Evolutionary conservation across 1,284 basidiomycete species (phyloP).

Genomic region (Cryptococcus hybrid): DNA sequence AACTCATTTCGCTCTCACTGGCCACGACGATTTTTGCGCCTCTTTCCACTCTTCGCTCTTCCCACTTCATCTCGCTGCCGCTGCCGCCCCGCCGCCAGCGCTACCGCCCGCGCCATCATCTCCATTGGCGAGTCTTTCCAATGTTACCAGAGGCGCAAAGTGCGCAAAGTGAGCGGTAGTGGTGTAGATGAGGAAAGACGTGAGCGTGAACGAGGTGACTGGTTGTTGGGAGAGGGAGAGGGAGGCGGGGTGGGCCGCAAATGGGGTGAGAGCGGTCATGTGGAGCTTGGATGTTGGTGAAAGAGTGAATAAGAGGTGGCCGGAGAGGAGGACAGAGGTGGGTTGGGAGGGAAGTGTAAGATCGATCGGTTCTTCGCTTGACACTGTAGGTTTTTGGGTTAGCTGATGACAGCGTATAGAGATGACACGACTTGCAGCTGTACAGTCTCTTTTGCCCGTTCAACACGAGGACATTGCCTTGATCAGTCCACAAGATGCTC

Average conservation of each 20-base stretch:
- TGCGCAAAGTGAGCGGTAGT: slow-evolving; percentile 77
- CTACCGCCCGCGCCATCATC: slow-evolving; percentile 9
- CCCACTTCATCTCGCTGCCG: slow-evolving; percentile 56
- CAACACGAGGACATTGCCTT: slow-evolving; percentile 29
- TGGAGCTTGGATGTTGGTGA: slow-evolving; percentile 63
- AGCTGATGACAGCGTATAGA: neutral
- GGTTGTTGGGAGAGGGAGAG: slow-evolving; percentile 54
- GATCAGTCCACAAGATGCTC: slow-evolving; percentile 26
- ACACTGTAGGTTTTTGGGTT: neutral
- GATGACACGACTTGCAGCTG: slow-evolving; percentile 10
- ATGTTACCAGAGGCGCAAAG: slow-evolving; percentile 62
- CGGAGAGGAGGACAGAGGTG: slow-evolving; percentile 22
- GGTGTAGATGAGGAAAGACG: slow-evolving; percentile 83
- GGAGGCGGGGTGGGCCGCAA: slow-evolving; percentile 19
- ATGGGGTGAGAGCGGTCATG: slow-evolving; percentile 51
- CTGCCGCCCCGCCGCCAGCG: too few species aligned
- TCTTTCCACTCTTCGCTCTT: slow-evolving; percentile 75
- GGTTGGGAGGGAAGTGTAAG: slow-evolving; percentile 28
- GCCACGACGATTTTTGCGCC: slow-evolving; percentile 82
- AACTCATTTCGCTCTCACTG: slow-evolving; percentile 79
- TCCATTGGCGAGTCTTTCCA: slow-evolving; percentile 36
- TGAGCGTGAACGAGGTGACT: slow-evolving; percentile 76
- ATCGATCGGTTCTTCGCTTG: slow-evolving; percentile 8
- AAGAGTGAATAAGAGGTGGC: slow-evolving; percentile 64
- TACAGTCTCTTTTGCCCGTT: slow-evolving; percentile 24